These are phyloP conservation scores for Tetraselmis chui DNA, from an alignment of 139 green algal species.

Conservation along the genomic window DNA sequence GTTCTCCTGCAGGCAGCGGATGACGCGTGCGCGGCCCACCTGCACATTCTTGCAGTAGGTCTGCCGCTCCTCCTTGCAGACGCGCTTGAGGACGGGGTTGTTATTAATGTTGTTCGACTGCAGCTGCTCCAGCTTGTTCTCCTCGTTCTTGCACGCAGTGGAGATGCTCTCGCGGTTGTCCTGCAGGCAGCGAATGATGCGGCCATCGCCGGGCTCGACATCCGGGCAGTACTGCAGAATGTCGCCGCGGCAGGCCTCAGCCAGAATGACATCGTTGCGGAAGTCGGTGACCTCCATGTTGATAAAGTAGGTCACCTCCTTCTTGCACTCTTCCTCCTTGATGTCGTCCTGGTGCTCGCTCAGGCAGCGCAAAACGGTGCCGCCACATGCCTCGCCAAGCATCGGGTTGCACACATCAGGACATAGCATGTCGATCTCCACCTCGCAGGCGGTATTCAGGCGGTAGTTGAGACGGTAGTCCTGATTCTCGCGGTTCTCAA, in stretches of 20 bases:
- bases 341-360: conserved; percentile 65
- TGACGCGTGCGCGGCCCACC: conserved; percentile 59
- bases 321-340: conserved; percentile 50
- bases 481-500: conserved; percentile 45
- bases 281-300: conserved; percentile 76
- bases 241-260: conserved; percentile 56
- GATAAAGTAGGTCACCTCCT: conserved; percentile 77
- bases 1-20: conserved; percentile 67
- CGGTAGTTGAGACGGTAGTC: conserved; percentile 86
- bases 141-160: conserved; percentile 71
- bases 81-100: conserved; percentile 50
- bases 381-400: conserved; percentile 57
- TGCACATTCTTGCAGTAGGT: conserved; percentile 57
- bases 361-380: conserved; percentile 77
- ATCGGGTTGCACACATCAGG: conserved; percentile 38
- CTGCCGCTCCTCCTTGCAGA: conserved; percentile 57
- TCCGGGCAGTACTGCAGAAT: conserved; percentile 58
- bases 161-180: conserved; percentile 51
- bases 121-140: conserved; percentile 47
- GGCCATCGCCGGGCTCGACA: conserved; percentile 57
- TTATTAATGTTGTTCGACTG: conserved; percentile 52
- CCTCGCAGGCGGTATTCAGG: conserved; percentile 61
- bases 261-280: conserved; percentile 65
- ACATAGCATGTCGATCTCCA: conserved; percentile 66
- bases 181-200: conserved; percentile 71